Conservation (phyloP, 2,329 filamentous ascomycete genomes). For the Pseudocercospora vitis region DNA sequence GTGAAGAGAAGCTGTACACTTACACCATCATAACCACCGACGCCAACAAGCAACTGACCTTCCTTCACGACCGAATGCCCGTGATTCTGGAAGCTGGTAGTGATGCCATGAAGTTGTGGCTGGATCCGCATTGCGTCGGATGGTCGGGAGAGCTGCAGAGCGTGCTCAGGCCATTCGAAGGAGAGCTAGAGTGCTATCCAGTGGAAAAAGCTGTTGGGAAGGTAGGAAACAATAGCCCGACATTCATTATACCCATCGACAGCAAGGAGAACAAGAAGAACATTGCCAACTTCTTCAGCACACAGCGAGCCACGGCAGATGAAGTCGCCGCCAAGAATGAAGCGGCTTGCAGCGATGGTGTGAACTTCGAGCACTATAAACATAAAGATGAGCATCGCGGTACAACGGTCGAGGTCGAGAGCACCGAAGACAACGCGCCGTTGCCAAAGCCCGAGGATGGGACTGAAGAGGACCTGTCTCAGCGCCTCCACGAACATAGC, state of each 20-base stretch:
- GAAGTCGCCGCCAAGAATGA: slow-evolving; percentile 39
- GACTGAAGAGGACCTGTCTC: slow-evolving; percentile 31
- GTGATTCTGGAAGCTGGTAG: slow-evolving; percentile 81
- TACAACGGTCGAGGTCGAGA: slow-evolving; percentile 45
- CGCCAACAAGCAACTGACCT: slow-evolving; percentile 77
- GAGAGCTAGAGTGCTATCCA: slow-evolving; percentile 79
- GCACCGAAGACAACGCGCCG: slow-evolving; percentile 55
- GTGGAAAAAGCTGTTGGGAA: slow-evolving; percentile 90
- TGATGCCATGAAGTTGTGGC: slow-evolving; percentile 68
- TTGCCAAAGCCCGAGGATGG: slow-evolving; percentile 43
- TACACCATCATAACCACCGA: slow-evolving; percentile 94
- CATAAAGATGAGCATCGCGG: slow-evolving; percentile 43
- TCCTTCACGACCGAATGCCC: slow-evolving; percentile 94
- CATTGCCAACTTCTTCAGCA: slow-evolving; percentile 89
- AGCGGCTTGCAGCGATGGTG: slow-evolving; percentile 34
- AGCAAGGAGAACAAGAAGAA: slow-evolving; percentile 88
- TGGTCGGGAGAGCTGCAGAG: slow-evolving; percentile 80
- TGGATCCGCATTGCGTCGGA: slow-evolving; percentile 68
- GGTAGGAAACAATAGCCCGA: slow-evolving; percentile 84
- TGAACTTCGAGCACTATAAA: slow-evolving; percentile 37
- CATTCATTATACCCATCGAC: slow-evolving; percentile 77
- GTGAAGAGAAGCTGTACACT: slow-evolving; percentile 72
- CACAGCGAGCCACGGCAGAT: slow-evolving; percentile 47
- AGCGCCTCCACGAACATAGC: slow-evolving; percentile 49
- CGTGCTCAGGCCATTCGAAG: slow-evolving; percentile 74